phyloP scores from a whole-genome alignment of 352 stramenopile species.

The Pythium biforme region DNA sequence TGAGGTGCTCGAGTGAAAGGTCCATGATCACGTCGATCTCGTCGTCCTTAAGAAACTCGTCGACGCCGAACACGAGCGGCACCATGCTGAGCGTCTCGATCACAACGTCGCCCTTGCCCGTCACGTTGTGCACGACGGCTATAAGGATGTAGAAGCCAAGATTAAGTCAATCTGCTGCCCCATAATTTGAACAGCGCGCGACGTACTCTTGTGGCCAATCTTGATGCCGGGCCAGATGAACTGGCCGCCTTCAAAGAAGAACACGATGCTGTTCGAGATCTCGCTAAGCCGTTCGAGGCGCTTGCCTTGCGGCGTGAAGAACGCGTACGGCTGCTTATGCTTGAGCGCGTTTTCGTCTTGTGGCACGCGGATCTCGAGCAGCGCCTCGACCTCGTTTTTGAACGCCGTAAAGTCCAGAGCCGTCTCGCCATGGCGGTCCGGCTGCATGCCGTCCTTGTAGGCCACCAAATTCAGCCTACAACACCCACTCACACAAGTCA shows the following conservation, averaged over 20 bases:
- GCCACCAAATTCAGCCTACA: constrained; percentile 44
- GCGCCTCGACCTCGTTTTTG: constrained; percentile 34
- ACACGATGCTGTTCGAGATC: constrained; percentile 55
- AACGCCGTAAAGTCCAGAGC: constrained; percentile 38
- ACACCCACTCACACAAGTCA: background rate
- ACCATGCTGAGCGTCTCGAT: constrained; percentile 38
- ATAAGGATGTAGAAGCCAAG: too few species aligned
- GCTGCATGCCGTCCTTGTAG: constrained; percentile 59
- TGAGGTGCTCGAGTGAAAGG: constrained; percentile 59
- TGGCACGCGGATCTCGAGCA: constrained; percentile 38
- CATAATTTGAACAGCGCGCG: too few species aligned
- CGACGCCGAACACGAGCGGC: constrained; percentile 65
- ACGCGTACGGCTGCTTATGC: constrained; percentile 71
- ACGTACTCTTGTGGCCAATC: constrained; percentile 63
- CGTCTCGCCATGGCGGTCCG: constrained; percentile 31
- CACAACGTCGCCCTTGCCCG: constrained; percentile 30
- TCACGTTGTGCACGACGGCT: constrained; percentile 26
- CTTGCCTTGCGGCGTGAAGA: constrained; percentile 56
- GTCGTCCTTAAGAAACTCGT: constrained; percentile 73
- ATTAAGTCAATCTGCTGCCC: too few species aligned
- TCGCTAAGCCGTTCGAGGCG: constrained; percentile 43
- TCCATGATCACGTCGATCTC: constrained; percentile 77
- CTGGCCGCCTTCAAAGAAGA: constrained; percentile 70
- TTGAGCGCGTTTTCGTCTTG: constrained; percentile 32
- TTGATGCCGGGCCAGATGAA: constrained; percentile 74